These are phyloP conservation scores for Mycosphaerelloides madeirae DNA, from an alignment of 2,329 filamentous ascomycete species.

Conservation along the genomic window DNA sequence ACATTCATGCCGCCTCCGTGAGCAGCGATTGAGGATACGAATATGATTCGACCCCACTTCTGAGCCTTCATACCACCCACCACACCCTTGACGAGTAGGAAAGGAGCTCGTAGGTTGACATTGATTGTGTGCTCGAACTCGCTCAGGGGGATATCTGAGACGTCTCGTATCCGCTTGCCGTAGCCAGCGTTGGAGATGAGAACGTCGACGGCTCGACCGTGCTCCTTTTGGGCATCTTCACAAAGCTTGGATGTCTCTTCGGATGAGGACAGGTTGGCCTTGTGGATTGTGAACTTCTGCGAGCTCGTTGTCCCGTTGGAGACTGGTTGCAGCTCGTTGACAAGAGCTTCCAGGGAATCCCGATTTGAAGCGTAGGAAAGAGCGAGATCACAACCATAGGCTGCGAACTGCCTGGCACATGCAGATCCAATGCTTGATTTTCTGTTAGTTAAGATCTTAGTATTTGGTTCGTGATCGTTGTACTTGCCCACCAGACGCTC, in stretches of 20 bases:
- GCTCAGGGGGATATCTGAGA: constrained; percentile 55
- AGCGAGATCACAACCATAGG: constrained; percentile 51
- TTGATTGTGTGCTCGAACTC: constrained; percentile 61
- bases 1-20: constrained; percentile 60
- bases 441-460: not conserved
- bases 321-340: constrained; percentile 21
- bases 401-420: constrained; percentile 51
- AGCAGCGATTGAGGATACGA: constrained; percentile 60
- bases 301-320: constrained; percentile 15
- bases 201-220: constrained; percentile 56
- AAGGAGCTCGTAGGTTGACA: constrained; percentile 59
- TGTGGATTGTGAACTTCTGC: constrained; percentile 50
- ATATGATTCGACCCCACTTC: constrained; percentile 60
- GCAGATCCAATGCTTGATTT: constrained; percentile 51
- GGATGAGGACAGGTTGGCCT: constrained; percentile 53
- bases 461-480: not conserved
- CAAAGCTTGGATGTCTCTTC: constrained; percentile 53
- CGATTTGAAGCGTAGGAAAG: constrained; percentile 54
- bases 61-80: constrained; percentile 58
- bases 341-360: constrained; percentile 43
- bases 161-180: constrained; percentile 54
- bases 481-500: constrained; percentile 49
- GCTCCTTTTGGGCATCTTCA: constrained; percentile 48
- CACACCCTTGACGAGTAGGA: constrained; percentile 57
- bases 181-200: constrained; percentile 63